Percentiles rank a stretch among this genome's conserved stretches.
Evolutionary conservation across 176 grass and related monocot genomes (phyloP).

Genomic region (Bonia amplexicaulis): DNA sequence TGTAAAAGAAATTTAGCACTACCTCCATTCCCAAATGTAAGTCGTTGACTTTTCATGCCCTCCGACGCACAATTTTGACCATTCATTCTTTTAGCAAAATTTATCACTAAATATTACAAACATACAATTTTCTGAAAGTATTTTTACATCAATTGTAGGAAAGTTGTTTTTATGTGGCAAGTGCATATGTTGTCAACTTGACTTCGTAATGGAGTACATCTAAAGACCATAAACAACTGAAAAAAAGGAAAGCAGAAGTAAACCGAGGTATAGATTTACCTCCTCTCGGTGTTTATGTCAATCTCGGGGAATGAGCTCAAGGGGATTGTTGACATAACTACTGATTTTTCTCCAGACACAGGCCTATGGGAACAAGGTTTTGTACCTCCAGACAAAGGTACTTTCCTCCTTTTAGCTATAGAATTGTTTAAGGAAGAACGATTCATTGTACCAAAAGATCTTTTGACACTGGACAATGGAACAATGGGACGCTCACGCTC

Average conservation of each 20-base stretch:
- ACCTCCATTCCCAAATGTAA: background rate
- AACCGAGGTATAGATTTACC: slow-evolving; percentile 18
- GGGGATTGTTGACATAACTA: background rate
- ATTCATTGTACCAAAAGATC: background rate
- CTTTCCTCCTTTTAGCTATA: slow-evolving; percentile 31
- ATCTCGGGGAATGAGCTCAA: slow-evolving; percentile 44
- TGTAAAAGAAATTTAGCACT: background rate
- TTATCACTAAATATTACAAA: background rate
- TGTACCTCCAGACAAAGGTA: slow-evolving; percentile 5
- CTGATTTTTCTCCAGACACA: slow-evolving; percentile 17
- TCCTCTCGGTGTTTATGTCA: slow-evolving; percentile 43
- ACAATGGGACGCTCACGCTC: background rate
- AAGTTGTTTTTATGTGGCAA: background rate
- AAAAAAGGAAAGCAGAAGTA: background rate
- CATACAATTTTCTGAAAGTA: background rate
- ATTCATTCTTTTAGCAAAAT: background rate
- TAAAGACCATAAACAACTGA: background rate
- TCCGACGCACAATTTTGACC: background rate
- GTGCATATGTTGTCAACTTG: background rate
- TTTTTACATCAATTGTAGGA: background rate
- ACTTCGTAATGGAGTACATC: background rate
- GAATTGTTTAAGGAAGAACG: slow-evolving; percentile 13
- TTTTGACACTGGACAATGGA: slow-evolving; percentile 21
- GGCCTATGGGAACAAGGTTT: background rate
- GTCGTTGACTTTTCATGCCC: background rate